Evolutionary conservation across 2,329 filamentous ascomycete genomes (phyloP).

Genomic region (Dendrostoma leiphaemia): DNA sequence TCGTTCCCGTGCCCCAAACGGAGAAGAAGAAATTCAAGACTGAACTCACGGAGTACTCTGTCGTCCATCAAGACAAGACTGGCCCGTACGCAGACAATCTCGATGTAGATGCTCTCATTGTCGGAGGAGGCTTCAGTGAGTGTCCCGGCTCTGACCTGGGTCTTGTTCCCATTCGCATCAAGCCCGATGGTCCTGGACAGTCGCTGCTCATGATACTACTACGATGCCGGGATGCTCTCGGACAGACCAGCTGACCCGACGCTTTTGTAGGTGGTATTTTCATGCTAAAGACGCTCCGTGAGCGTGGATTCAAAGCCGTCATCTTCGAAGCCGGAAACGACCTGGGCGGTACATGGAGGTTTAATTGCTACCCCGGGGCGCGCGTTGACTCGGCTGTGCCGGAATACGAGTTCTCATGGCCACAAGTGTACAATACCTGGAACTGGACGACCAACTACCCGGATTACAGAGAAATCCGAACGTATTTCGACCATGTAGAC

Average conservation of each 20-base stretch:
- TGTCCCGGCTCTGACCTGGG: no score
- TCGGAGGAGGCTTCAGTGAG: slow-evolving; percentile 44
- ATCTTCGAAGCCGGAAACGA: slow-evolving; percentile 53
- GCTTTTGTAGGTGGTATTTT: slow-evolving; percentile 41
- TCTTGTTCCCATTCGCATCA: no score
- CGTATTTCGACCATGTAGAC: slow-evolving; percentile 60
- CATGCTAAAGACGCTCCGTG: slow-evolving; percentile 49
- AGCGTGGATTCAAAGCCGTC: slow-evolving; percentile 44
- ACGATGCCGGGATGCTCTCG: no score
- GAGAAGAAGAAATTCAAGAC: slow-evolving; percentile 39
- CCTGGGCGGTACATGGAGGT: slow-evolving; percentile 53
- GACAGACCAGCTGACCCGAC: no score
- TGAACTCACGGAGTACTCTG: slow-evolving; percentile 37
- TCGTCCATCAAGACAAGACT: slow-evolving; percentile 25
- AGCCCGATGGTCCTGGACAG: no score
- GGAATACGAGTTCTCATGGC: slow-evolving; percentile 52
- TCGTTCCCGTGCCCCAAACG: background rate
- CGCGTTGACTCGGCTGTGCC: slow-evolving; percentile 53
- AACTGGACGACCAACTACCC: slow-evolving; percentile 55
- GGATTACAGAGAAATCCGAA: slow-evolving; percentile 47
- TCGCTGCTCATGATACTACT: no score
- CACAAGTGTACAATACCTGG: slow-evolving; percentile 53
- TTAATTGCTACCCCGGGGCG: slow-evolving; percentile 56
- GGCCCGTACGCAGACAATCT: slow-evolving; percentile 42
- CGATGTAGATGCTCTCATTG: slow-evolving; percentile 42